Evolutionary conservation across 805 yeast species (phyloP), one percentile per base, ranked within the genome.

Genomic region (Kluyveromyces lactis): DNA sequence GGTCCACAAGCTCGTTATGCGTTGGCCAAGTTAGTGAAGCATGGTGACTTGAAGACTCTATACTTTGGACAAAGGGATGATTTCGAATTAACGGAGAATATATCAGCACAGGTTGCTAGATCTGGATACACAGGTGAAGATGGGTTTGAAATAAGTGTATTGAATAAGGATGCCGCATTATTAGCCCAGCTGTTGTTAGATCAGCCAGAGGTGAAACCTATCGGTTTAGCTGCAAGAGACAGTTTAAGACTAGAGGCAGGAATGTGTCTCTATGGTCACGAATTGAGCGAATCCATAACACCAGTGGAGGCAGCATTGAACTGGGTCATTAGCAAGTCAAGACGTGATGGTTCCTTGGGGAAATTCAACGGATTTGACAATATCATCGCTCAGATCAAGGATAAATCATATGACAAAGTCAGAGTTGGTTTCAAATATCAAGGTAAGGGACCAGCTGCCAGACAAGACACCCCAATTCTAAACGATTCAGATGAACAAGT

Each of bases 101-200:
- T 65, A 21, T 66, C 69, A 37, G 69, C 82, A 38, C 95, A 87
- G 56, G 72, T 87, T n/a, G 84, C 95, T 3, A 79, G 98, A 62
- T 85, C 95, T 18, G 98, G 98, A 2, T 92, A 92, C 68, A 92
- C 98, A 5, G 98, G 98, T 15, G 98, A 92, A 64, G 98, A 92
- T 60, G 98, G 98, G 1, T 90, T 92, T 61, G 98, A 92, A 62
- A 74, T 90, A 42, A 79, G 94, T 7, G 79, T 89, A 44, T 81
- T 86, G 19, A 67, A 74, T 41, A 64, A 69, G 38, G 58, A 69
- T 17, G 80, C 90, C 1, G 58, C 66, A 23, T 75, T 72, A 1
- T 76, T 92, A 49, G 77, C 92, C 32, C 64, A 72, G 42, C 67
- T 73, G 5, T 61, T 85, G 31, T 71, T 72, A 29, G 77, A 55